Conservation (phyloP, 371 early-diverging fungal species). For the Fennellomyces sp. region DNA sequence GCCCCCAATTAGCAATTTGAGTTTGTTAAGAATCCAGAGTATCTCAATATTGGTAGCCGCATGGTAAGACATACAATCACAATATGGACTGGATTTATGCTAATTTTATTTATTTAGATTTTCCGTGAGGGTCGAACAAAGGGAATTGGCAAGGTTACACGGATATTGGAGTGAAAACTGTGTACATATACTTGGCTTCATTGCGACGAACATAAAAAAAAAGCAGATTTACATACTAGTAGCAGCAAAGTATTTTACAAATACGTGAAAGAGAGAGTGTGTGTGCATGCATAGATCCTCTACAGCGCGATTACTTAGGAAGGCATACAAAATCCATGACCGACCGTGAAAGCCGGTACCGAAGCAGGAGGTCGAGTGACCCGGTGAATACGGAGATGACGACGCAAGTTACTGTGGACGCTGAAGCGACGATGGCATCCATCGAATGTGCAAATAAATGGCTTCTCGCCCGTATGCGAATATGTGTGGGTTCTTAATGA, state of each 20-base stretch:
- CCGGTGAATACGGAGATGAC: neutral
- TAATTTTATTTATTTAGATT: slow-evolving; percentile 33
- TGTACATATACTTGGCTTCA: neutral
- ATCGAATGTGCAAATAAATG: slow-evolving; percentile 1
- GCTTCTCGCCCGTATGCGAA: slow-evolving; percentile 9
- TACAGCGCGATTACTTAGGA: neutral
- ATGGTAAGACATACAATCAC: slow-evolving; percentile 49
- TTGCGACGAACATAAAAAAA: neutral
- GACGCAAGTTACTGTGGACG: slow-evolving; percentile 8
- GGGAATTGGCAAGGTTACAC: slow-evolving; percentile 86
- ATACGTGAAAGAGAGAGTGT: too few relatives aligned
- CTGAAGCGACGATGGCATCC: slow-evolving; percentile 4
- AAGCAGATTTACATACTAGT: neutral
- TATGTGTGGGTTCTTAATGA: slow-evolving; percentile 7
- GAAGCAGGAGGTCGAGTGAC: neutral
- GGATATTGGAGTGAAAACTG: slow-evolving; percentile 4
- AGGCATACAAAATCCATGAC: neutral
- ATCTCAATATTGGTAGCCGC: slow-evolving; percentile 73
- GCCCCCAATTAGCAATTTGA: slow-evolving; percentile 62
- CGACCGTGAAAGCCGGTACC: neutral
- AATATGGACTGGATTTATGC: neutral
- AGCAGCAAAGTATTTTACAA: too few relatives aligned
- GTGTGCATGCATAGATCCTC: too few relatives aligned
- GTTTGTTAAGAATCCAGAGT: slow-evolving; percentile 87
- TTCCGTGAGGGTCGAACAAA: slow-evolving; percentile 92